Evolutionary conservation across 2,329 filamentous ascomycete species (phyloP).

Genomic region (Pestalotiopsis sp.): DNA sequence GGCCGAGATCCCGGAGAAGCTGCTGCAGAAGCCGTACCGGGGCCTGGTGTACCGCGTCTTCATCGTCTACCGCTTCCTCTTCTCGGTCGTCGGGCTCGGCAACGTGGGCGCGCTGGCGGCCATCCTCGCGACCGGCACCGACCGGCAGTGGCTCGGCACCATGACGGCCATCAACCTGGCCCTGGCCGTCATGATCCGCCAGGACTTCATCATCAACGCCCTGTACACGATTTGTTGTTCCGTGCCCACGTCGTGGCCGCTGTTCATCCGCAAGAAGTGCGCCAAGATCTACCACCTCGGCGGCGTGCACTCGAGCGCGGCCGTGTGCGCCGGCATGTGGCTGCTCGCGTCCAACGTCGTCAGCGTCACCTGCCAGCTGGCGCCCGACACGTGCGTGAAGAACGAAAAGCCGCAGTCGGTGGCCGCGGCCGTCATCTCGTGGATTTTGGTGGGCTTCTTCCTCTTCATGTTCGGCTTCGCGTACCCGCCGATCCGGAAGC

Average conservation of each 20-base stretch:
- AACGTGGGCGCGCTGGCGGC: conserved; percentile 52
- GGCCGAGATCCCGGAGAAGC: conserved; percentile 16
- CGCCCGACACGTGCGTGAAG: conserved; percentile 13
- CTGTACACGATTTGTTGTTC: conserved; percentile 50
- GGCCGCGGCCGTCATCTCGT: conserved; percentile 51
- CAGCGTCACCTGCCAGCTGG: conserved; percentile 18
- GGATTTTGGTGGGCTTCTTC: conserved; percentile 59
- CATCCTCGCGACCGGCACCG: conserved; percentile 37
- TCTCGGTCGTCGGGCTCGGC: conserved; percentile 52
- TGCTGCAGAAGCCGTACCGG: conserved; percentile 29
- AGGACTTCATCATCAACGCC: conserved; percentile 55
- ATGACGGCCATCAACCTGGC: conserved; percentile 52
- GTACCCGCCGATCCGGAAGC: conserved; percentile 62
- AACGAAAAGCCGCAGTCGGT: conserved; percentile 36
- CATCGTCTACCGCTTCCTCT: conserved; percentile 59
- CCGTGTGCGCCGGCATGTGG: conserved; percentile 50
- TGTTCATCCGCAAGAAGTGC: conserved; percentile 48
- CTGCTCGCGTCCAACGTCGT: conserved; percentile 38
- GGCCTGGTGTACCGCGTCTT: conserved; percentile 48
- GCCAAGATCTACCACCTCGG: conserved; percentile 57
- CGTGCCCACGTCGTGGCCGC: conserved; percentile 45
- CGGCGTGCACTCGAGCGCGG: conserved; percentile 53
- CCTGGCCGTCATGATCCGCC: conserved; percentile 52
- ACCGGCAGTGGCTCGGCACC: conserved; percentile 39
- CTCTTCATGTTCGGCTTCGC: conserved; percentile 62